Percentiles rank a stretch among this genome's conserved stretches.
Evolutionary conservation across 2,329 filamentous ascomycete species (phyloP).

Genomic region (Hymenoscyphus salicellus): DNA sequence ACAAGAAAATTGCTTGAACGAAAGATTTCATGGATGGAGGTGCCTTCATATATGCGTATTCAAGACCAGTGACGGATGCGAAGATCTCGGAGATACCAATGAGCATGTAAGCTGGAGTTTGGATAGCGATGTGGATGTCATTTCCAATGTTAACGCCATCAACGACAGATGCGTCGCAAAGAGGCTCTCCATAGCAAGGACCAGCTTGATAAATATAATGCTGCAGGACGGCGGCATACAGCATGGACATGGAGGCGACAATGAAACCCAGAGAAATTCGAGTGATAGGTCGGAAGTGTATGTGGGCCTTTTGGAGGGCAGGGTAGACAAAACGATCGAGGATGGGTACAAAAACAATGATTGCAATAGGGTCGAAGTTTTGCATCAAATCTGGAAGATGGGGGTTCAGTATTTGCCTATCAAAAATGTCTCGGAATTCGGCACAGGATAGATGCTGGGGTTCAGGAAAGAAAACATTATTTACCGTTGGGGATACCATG

Average conservation of each 20-base stretch:
- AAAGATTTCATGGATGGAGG: conserved; percentile 77
- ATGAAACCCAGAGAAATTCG: conserved; percentile 63
- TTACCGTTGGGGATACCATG: conserved; percentile 50
- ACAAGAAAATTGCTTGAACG: conserved; percentile 65
- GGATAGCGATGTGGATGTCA: conserved; percentile 45
- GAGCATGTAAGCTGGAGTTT: conserved; percentile 47
- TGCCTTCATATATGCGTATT: conserved; percentile 75
- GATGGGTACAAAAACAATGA: conserved; percentile 55
- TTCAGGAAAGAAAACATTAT: too few species aligned
- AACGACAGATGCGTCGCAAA: conserved; percentile 48
- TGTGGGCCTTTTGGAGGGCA: conserved; percentile 48
- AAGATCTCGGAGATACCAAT: conserved; percentile 57
- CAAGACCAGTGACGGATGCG: conserved; percentile 59
- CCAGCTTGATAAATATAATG: conserved; percentile 57
- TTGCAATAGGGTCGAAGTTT: conserved; percentile 58
- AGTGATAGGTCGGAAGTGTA: conserved; percentile 57
- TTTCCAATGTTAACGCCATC: conserved; percentile 50
- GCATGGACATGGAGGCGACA: conserved; percentile 49
- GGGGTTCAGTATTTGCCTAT: too few species aligned
- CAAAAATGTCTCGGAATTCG: too few species aligned
- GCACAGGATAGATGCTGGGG: too few species aligned
- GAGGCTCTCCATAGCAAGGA: conserved; percentile 50
- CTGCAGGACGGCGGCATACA: conserved; percentile 56
- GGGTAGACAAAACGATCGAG: conserved; percentile 57
- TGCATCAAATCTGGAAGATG: conserved; percentile 48